phyloP scores from a whole-genome alignment of 352 stramenopile genomes.

The Phytophthora fragariae region DNA sequence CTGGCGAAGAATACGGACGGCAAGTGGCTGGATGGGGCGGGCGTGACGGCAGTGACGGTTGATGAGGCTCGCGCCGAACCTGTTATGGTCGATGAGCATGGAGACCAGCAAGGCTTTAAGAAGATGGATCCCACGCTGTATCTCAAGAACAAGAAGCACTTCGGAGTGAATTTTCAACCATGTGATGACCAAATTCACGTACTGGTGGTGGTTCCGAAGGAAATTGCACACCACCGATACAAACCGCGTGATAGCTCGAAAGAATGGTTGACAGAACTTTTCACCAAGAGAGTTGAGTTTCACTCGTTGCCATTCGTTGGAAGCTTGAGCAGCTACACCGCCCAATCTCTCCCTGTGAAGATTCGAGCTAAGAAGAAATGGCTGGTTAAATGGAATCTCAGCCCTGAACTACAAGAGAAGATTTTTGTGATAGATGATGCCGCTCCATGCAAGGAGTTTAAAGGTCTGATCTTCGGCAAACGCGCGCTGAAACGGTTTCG shows the following conservation, averaged over 20 bases:
- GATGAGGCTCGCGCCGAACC: background rate
- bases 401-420: conserved; percentile 14
- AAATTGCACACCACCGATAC: background rate
- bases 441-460: conserved; percentile 12
- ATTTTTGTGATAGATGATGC: conserved; percentile 13
- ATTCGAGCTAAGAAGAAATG: conserved; percentile 11
- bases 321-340: background rate
- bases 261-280: background rate
- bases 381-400: conserved; percentile 12
- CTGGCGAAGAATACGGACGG: background rate
- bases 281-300: background rate
- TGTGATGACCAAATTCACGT: conserved; percentile 1
- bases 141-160: background rate
- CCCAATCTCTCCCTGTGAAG: conserved; percentile 22
- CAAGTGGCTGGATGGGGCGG: background rate
- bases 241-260: background rate
- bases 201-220: conserved; percentile 6
- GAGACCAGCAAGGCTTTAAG: background rate
- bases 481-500: conserved; percentile 1
- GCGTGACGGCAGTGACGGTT: background rate
- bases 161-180: conserved; percentile 1
- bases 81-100: background rate
- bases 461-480: conserved; percentile 11
- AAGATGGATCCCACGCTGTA: background rate
- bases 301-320: background rate